Evolutionary conservation across 768 basidiomycete species (phyloP).

Genomic region (Strobilomyces confusus): DNA sequence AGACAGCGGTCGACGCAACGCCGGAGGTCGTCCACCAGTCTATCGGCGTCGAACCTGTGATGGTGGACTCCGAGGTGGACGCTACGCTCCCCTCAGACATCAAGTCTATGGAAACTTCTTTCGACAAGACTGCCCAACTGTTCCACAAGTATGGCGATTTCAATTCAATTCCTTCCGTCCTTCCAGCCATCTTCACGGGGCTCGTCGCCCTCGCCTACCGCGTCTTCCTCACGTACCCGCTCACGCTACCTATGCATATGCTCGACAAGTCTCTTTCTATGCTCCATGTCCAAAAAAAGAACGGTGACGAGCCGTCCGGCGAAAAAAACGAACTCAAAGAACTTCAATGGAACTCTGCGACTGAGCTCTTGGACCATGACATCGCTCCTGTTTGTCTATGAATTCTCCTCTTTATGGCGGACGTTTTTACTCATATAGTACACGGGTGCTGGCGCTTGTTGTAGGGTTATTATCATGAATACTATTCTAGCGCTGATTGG

Average conservation of each 20-base stretch:
- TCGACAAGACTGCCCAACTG: constrained; percentile 21
- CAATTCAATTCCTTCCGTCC: constrained; percentile 29
- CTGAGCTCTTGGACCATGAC: constrained; percentile 30
- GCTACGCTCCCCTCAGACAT: constrained; percentile 23
- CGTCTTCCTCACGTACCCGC: constrained; percentile 45
- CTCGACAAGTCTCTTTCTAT: constrained; percentile 34
- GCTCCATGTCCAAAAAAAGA: constrained; percentile 28
- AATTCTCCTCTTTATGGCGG: constrained; percentile 35
- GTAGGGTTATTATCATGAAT: constrained; percentile 41
- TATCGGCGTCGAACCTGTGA: constrained; percentile 26
- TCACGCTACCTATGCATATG: constrained; percentile 45
- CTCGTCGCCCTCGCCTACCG: constrained; percentile 48
- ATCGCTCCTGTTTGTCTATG: constrained; percentile 48
- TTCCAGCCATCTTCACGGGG: constrained; percentile 29
- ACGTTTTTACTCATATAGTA: constrained; percentile 42
- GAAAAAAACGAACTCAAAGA: constrained; percentile 31
- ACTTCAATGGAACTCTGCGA: constrained; percentile 20
- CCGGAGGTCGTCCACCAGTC: constrained; percentile 32
- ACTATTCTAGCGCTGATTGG: constrained; percentile 33
- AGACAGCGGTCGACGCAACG: constrained; percentile 45
- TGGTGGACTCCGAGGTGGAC: constrained; percentile 33
- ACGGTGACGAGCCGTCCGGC: constrained; percentile 25
- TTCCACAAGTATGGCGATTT: constrained; percentile 24
- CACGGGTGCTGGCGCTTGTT: constrained; percentile 43
- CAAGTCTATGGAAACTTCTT: constrained; percentile 19